These are phyloP conservation scores for Austroboletus festivus DNA, from an alignment of 768 basidiomycete genomes.

Conservation along the genomic window DNA sequence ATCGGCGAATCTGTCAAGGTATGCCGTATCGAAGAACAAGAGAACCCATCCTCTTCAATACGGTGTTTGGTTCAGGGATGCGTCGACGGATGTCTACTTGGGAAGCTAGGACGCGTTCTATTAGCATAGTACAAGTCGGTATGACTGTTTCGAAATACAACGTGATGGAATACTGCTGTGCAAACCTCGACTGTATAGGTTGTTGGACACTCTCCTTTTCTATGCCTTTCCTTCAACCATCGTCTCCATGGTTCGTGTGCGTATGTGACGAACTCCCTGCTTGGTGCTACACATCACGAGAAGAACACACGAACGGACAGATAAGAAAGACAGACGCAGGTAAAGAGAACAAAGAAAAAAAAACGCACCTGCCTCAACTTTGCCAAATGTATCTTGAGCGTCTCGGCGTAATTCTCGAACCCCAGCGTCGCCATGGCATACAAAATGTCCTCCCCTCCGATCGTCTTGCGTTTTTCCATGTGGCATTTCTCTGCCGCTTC, in stretches of 20 bases:
- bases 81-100: too few species aligned
- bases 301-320: too few species aligned
- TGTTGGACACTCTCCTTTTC: not conserved
- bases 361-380: slow-evolving; percentile 73
- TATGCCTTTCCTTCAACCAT: slow-evolving; percentile 6
- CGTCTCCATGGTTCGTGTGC: slow-evolving; percentile 23
- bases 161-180: slow-evolving; percentile 10
- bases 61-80: too few species aligned
- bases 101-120: not conserved
- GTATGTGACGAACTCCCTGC: slow-evolving; percentile 27
- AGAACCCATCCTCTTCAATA: too few species aligned
- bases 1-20: too few species aligned
- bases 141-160: slow-evolving; percentile 13
- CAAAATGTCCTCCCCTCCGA: slow-evolving; percentile 95
- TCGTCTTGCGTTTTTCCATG: slow-evolving; percentile 95
- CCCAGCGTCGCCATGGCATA: slow-evolving; percentile 92
- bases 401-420: slow-evolving; percentile 93
- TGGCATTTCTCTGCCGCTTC: slow-evolving; percentile 95
- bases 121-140: slow-evolving; percentile 13
- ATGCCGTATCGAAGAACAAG: too few species aligned
- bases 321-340: too few species aligned
- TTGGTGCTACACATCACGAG: slow-evolving; percentile 19
- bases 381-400: slow-evolving; percentile 87
- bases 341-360: not conserved
- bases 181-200: not conserved